Conservation (phyloP, 768 basidiomycete genomes). For the Leccinum variicolor region DNA sequence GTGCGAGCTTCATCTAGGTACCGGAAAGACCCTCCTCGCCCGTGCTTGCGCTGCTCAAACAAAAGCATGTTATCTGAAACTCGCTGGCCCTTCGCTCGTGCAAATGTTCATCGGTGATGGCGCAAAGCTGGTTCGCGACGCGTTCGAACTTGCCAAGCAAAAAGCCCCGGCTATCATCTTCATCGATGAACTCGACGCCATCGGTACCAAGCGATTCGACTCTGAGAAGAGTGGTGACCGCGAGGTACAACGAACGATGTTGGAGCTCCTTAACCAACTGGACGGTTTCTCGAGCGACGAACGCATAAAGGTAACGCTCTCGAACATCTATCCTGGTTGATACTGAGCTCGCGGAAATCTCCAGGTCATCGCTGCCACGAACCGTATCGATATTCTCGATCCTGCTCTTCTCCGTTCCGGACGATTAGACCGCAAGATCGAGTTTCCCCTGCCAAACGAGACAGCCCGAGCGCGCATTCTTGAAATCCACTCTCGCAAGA, state of each 20-base stretch:
- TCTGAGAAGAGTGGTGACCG: conserved; percentile 98
- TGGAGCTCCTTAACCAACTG: conserved; percentile 95
- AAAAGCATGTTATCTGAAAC: conserved; percentile 95
- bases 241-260: conserved; percentile 99
- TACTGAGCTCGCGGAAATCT: conserved; percentile 5
- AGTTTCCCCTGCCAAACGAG: conserved; percentile 96
- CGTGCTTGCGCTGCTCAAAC: conserved; percentile 98
- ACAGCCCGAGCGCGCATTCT: conserved; percentile 94
- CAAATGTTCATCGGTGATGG: conserved; percentile 99
- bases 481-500: conserved; percentile 96
- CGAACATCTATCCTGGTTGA: neutral
- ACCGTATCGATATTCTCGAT: conserved; percentile 97
- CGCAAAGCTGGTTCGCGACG: conserved; percentile 97
- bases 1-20: conserved; percentile 46
- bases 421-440: conserved; percentile 96
- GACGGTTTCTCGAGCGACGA: conserved; percentile 98
- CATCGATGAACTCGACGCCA: conserved; percentile 98
- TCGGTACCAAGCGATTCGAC: conserved; percentile 98
- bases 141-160: conserved; percentile 96
- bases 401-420: conserved; percentile 98
- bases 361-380: conserved; percentile 97
- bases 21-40: conserved; percentile 96
- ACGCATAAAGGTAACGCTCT: conserved; percentile 78
- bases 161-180: conserved; percentile 99
- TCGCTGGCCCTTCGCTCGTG: conserved; percentile 95